Conservation (phyloP, 176 grass and related monocot species). For the Cymbopogon citratus region DNA sequence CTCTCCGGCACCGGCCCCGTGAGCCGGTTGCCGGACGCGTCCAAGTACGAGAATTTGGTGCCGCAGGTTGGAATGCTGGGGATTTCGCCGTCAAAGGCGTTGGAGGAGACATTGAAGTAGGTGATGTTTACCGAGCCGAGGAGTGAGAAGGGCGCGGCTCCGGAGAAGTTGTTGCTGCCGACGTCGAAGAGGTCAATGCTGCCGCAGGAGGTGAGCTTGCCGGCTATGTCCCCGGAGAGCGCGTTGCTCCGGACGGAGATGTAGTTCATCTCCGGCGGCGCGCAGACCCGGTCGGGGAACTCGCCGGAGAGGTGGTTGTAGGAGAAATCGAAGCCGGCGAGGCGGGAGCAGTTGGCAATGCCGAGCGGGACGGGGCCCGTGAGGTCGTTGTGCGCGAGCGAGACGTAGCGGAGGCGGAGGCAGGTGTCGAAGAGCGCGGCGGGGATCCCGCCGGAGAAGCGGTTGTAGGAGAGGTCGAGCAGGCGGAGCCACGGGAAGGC, state of each 20-base stretch:
- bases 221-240: slow-evolving; percentile 46
- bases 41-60: slow-evolving; percentile 49
- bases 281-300: slow-evolving; percentile 60
- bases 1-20: slow-evolving; percentile 42
- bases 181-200: slow-evolving; percentile 84
- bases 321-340: slow-evolving; percentile 90
- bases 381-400: slow-evolving; percentile 79
- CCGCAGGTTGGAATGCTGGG: slow-evolving; percentile 58
- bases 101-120: slow-evolving; percentile 94
- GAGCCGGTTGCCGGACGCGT: slow-evolving; percentile 69
- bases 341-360: slow-evolving; percentile 56
- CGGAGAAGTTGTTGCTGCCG: slow-evolving; percentile 68
- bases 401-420: slow-evolving; percentile 79
- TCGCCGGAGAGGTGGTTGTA: slow-evolving; percentile 86
- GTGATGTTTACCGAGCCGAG: slow-evolving; percentile 64
- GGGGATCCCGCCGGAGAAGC: slow-evolving; percentile 76
- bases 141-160: slow-evolving; percentile 45
- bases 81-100: slow-evolving; percentile 69
- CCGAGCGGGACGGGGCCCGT: slow-evolving; percentile 46
- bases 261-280: slow-evolving; percentile 66
- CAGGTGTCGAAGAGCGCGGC: slow-evolving; percentile 59
- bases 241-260: slow-evolving; percentile 70
- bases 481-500: slow-evolving; percentile 58
- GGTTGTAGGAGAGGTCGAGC: slow-evolving; percentile 93
- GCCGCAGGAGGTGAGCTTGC: slow-evolving; percentile 45